These are phyloP conservation scores for Kurtzmaniella quercitrusa DNA, from an alignment of 1,139 yeast species.

Conservation along the genomic window DNA sequence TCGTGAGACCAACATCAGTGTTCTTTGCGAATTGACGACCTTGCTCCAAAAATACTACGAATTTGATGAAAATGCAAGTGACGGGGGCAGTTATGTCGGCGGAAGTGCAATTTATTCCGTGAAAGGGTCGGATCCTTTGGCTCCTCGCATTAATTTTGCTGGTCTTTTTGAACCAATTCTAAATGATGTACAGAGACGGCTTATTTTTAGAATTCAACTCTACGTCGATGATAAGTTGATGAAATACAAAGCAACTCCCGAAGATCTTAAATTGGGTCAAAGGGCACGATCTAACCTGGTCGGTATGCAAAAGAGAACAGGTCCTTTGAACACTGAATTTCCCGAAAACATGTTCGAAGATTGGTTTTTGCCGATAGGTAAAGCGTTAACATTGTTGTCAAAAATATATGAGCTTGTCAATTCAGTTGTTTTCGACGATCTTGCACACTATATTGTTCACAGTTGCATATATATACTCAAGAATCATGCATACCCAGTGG, in stretches of 20 bases:
- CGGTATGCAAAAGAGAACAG: slow-evolving; percentile 6
- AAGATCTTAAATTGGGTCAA: slow-evolving; percentile 58
- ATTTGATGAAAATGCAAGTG: slow-evolving; percentile 44
- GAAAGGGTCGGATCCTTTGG: slow-evolving; percentile 7
- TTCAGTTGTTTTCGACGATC: slow-evolving; percentile 76
- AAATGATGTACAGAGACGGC: slow-evolving; percentile 73
- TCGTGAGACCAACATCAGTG: slow-evolving; percentile 62
- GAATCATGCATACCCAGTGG: slow-evolving; percentile 46
- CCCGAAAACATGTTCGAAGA: slow-evolving; percentile 42
- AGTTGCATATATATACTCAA: slow-evolving; percentile 60
- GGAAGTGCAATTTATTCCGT: slow-evolving; percentile 12
- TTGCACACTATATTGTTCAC: slow-evolving; percentile 85
- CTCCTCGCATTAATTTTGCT: slow-evolving; percentile 43
- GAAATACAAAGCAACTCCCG: slow-evolving; percentile 61
- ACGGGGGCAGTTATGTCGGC: neutral
- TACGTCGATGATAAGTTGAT: slow-evolving; percentile 66
- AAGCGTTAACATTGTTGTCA: slow-evolving; percentile 66
- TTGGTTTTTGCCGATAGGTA: slow-evolving; percentile 72
- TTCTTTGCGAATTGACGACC: slow-evolving; percentile 72
- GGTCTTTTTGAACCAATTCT: slow-evolving; percentile 66
- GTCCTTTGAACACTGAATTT: slow-evolving; percentile 29
- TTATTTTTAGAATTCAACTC: slow-evolving; percentile 74
- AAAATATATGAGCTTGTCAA: slow-evolving; percentile 78
- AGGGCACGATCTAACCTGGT: slow-evolving; percentile 28
- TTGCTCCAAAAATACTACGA: slow-evolving; percentile 68